Base-by-base conservation (phyloP, 2,329 filamentous ascomycete species). In the Coleophoma cylindrospora region DNA sequence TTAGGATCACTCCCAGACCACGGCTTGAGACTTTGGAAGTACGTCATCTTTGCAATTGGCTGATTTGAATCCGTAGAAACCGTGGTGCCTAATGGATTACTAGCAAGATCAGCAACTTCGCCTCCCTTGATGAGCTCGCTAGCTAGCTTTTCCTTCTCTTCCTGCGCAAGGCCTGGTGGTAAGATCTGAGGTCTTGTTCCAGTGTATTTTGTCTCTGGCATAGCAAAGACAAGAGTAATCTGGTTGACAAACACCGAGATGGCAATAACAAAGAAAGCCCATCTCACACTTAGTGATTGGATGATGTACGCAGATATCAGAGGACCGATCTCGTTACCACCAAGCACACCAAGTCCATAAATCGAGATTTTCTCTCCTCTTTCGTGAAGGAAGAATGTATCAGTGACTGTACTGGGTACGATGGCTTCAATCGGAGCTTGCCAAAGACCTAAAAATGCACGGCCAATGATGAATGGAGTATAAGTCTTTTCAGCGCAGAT, bases 381-480 rank as follows among this genome's bases (percentile, higher is more conserved):
- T 19, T 56, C 54, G 27, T 57, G 54, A 17, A 55, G 50, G 27
- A 52, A 57, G 34, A 53, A 55, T 8, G 54, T 53, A 34, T 57
- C 54, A 5, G 47, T 53, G 27, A 55, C 50, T 45, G 82, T 72
- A 33, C 74, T 71, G 1, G 79, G 79, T 61, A 79, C 77, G 9
- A 78, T 74, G 0, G 76, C 80, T 65, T 83, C 77, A 3, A 76
- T 73, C 8, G 79, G 77, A 22, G 49, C 54, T 3, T 51, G 49
- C 27, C 48, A 47, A n/a, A 56, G 47, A 13, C 54, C 54, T 10
- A 54, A 41, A 34, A 54, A 54, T 14, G 52, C 48, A 33, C 54
- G 44, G 19, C 52, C 54, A 6, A 53, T 21, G 40, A 56, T 50
- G 43, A 56, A 54, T 3, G 51, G 48, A 11, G 37, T 48, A 13